Percentiles rank a stretch among this genome's conserved stretches.
Conservation (phyloP, 106 monocot species). For the Alisma plantagoaquatica region DNA sequence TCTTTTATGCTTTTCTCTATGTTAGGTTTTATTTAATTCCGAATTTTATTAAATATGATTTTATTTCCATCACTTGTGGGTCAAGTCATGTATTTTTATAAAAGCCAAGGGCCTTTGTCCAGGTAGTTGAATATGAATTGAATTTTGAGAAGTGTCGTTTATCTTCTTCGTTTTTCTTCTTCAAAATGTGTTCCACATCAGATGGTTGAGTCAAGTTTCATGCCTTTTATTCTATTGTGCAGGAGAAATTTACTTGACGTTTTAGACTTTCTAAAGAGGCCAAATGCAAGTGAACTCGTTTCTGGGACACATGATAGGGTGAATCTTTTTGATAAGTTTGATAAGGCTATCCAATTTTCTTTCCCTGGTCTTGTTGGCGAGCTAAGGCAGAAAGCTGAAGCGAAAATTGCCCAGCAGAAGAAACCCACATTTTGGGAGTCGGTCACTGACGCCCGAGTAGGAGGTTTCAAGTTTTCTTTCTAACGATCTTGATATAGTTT, state of each 20-base stretch:
- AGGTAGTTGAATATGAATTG: too few relatives aligned
- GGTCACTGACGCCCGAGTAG: slow-evolving; percentile 50
- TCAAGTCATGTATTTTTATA: too few relatives aligned
- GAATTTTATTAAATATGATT: too few relatives aligned
- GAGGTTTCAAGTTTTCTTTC: slow-evolving; percentile 92
- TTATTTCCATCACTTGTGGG: too few relatives aligned
- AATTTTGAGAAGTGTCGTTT: too few relatives aligned
- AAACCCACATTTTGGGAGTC: slow-evolving; percentile 86
- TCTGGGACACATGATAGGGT: slow-evolving; percentile 86
- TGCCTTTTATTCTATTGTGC: slow-evolving; percentile 8
- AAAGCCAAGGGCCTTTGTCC: too few relatives aligned
- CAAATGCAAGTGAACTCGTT: slow-evolving; percentile 87
- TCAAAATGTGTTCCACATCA: too few relatives aligned
- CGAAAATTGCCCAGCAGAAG: slow-evolving; percentile 45
- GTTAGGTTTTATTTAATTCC: too few relatives aligned
- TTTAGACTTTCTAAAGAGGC: slow-evolving; percentile 76
- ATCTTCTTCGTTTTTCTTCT: too few relatives aligned
- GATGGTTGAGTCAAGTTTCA: too few relatives aligned
- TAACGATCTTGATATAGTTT: too few relatives aligned
- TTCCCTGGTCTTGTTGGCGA: slow-evolving; percentile 59
- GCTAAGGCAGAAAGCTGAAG: slow-evolving; percentile 39
- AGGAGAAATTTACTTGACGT: slow-evolving; percentile 94
- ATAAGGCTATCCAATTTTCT: slow-evolving; percentile 46
- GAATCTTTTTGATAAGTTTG: slow-evolving; percentile 71
- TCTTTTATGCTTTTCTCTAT: too few relatives aligned